phyloP scores from a whole-genome alignment of 345 rosid genomes.

The Populus alba region DNA sequence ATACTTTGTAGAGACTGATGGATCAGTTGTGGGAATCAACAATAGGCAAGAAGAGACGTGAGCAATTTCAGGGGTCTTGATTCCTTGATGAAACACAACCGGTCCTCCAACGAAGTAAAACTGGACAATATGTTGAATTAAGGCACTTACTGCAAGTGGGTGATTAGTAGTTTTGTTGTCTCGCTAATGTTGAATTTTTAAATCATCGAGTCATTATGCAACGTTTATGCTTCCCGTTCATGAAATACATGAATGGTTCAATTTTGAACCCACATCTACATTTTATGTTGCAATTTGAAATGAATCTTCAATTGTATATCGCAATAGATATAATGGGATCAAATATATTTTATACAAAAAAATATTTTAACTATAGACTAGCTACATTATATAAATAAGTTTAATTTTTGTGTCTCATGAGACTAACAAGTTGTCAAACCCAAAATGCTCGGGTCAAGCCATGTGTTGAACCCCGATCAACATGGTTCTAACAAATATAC shows the following conservation, averaged over 20 bases:
- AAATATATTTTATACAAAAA: no score
- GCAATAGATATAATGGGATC: neutral
- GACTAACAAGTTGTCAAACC: no score
- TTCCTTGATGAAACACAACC: neutral
- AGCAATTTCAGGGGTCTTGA: conserved; percentile 31
- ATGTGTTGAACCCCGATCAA: no score
- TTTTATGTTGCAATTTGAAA: neutral
- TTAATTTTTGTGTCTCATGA: no score
- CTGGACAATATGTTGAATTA: neutral
- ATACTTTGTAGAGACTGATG: conserved; percentile 22
- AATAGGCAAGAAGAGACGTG: conserved; percentile 33
- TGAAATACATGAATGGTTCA: neutral
- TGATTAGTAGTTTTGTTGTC: neutral
- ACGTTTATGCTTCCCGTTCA: neutral
- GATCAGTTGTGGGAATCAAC: conserved; percentile 40
- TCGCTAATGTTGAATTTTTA: no score
- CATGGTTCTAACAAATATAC: no score
- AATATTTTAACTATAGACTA: no score
- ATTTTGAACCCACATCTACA: no score
- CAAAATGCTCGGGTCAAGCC: no score
- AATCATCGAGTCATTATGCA: neutral
- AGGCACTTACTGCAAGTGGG: conserved; percentile 23
- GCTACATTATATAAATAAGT: no score
- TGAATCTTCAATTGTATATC: neutral
- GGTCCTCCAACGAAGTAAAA: conserved; percentile 2